These are phyloP conservation scores for Huntiella omanensis DNA, from an alignment of 2,329 filamentous ascomycete species.

Conservation along the genomic window DNA sequence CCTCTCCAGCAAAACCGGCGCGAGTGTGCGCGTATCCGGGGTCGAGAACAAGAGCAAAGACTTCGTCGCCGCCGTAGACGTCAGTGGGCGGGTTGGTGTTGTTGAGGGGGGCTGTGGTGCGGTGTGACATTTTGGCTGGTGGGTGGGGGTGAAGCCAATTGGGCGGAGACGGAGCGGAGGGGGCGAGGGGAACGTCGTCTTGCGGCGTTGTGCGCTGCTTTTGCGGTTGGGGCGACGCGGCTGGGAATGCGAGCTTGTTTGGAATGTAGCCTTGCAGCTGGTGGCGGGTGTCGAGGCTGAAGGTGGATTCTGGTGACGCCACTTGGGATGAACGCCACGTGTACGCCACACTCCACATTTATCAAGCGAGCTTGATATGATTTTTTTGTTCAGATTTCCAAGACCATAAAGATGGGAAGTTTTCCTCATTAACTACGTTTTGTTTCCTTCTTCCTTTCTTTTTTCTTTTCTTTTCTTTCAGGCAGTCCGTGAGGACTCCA, in stretches of 20 bases:
- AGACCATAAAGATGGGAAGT: no score
- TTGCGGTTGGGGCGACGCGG: no score
- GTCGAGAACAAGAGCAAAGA: constrained; percentile 90
- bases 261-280: background rate
- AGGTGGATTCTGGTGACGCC: background rate
- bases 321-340: no score
- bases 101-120: constrained; percentile 20
- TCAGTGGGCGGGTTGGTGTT: constrained; percentile 28
- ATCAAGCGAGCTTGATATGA: no score
- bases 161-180: background rate
- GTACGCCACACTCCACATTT: no score
- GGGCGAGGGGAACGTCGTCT: background rate
- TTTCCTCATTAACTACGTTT: background rate
- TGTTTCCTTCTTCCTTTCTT: background rate
- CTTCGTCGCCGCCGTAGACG: constrained; percentile 65
- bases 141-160: background rate
- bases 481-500: constrained; percentile 4
- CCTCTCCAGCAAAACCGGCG: constrained; percentile 93
- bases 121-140: constrained; percentile 24
- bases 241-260: background rate
- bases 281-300: constrained; percentile 1
- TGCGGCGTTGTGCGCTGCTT: no score
- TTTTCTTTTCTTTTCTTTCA: background rate
- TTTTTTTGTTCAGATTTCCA: no score
- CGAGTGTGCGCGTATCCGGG: constrained; percentile 81